These are phyloP conservation scores for Pavlovales sp. DNA, from an alignment of 208 protist genomes.

Conservation along the genomic window DNA sequence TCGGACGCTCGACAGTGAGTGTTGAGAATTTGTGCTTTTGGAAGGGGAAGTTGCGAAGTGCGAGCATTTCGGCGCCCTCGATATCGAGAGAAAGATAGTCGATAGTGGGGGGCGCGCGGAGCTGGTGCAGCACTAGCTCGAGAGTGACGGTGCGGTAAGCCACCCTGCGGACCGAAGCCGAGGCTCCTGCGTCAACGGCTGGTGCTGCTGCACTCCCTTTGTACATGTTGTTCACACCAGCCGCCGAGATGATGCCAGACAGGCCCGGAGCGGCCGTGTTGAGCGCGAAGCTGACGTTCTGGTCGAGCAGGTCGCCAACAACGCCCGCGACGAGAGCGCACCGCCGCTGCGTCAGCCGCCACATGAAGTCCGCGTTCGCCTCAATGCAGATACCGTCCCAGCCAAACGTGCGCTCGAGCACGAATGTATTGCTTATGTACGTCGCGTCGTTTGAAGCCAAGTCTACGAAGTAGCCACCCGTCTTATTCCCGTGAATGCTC, in stretches of 20 bases:
- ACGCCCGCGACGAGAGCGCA: slow-evolving; percentile 3
- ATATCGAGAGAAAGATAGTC: slow-evolving; percentile 33
- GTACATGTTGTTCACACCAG: too few relatives aligned
- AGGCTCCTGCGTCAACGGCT: too few relatives aligned
- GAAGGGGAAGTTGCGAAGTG: not conserved
- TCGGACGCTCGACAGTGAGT: slow-evolving; percentile 28
- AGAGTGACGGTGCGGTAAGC: not conserved
- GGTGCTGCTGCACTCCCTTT: too few relatives aligned
- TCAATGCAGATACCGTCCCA: slow-evolving; percentile 33
- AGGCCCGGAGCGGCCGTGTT: too few relatives aligned
- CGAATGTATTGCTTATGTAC: not conserved
- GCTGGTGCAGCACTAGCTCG: not conserved
- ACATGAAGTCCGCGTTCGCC: not conserved
- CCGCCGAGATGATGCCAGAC: not conserved
- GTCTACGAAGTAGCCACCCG: slow-evolving; percentile 26
- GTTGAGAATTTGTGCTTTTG: not conserved
- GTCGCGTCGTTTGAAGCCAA: slow-evolving; percentile 16
- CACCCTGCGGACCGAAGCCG: too few relatives aligned
- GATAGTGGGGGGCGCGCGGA: not conserved
- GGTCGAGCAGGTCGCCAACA: not conserved
- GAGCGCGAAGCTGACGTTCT: not conserved
- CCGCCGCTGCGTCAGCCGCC: not conserved
- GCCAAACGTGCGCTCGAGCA: not conserved
- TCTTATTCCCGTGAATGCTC: not conserved
- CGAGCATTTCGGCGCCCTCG: slow-evolving; percentile 1